phyloP scores from a whole-genome alignment of 2,329 filamentous ascomycete species.

The Fusarium marasasianum region DNA sequence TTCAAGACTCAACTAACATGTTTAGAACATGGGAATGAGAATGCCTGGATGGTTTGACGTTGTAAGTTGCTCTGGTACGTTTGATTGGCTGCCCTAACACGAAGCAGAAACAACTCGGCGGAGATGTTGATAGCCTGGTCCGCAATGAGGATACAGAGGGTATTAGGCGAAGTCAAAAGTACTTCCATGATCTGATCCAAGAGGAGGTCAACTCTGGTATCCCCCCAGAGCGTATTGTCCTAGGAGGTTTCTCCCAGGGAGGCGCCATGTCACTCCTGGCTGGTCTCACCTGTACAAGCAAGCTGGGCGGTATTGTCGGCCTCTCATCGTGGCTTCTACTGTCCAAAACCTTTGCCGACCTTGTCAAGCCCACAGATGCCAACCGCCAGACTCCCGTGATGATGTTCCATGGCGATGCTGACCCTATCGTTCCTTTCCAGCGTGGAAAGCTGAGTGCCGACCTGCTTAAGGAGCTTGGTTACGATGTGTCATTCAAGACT shows the following conservation, averaged over 20 bases:
- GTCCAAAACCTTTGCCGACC: conserved; percentile 55
- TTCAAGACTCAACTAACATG: conserved; percentile 16
- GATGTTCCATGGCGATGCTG: conserved; percentile 86
- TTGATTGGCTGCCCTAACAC: neutral
- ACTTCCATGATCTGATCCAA: conserved; percentile 83
- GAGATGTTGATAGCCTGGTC: conserved; percentile 44
- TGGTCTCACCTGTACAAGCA: conserved; percentile 75
- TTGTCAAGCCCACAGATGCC: conserved; percentile 52
- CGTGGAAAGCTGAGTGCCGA: conserved; percentile 76
- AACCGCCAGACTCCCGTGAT: conserved; percentile 82
- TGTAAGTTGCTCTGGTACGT: conserved; percentile 51
- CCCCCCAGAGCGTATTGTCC: conserved; percentile 80
- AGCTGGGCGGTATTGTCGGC: conserved; percentile 88
- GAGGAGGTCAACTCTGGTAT: conserved; percentile 84
- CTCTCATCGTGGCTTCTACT: conserved; percentile 85
- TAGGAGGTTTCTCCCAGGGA: conserved; percentile 88
- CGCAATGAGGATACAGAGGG: conserved; percentile 73
- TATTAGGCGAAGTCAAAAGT: conserved; percentile 76
- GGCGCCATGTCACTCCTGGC: conserved; percentile 87
- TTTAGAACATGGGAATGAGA: conserved; percentile 42
- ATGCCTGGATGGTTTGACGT: conserved; percentile 95
- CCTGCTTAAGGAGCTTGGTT: conserved; percentile 73
- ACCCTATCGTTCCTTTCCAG: conserved; percentile 75
- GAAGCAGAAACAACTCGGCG: conserved; percentile 48
- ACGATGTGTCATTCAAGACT: conserved; percentile 77